These are phyloP conservation scores for Juglanconis oblonga DNA, from an alignment of 2,329 filamentous ascomycete species.

Conservation along the genomic window DNA sequence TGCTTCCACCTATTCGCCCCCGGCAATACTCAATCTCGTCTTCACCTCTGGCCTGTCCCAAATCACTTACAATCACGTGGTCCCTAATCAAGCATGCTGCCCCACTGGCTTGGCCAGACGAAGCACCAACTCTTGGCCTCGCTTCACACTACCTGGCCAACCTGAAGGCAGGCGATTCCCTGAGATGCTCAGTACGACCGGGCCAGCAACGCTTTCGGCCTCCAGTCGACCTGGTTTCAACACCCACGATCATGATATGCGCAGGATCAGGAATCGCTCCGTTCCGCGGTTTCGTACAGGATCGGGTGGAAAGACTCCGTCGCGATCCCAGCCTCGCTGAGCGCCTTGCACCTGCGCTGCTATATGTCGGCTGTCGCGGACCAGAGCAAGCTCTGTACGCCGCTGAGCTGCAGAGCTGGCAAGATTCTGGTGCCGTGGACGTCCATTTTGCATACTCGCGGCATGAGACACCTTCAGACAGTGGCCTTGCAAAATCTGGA, in stretches of 20 bases:
- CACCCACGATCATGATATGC: constrained; percentile 48
- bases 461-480: not conserved
- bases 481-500: not conserved
- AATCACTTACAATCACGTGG: constrained; percentile 42
- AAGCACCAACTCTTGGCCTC: not conserved
- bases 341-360: constrained; percentile 32
- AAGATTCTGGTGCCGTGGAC: constrained; percentile 18
- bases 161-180: constrained; percentile 14
- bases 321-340: constrained; percentile 22
- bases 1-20: constrained; percentile 56
- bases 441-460: constrained; percentile 14
- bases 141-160: constrained; percentile 36
- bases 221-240: constrained; percentile 31
- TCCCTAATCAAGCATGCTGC: not conserved
- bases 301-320: constrained; percentile 28
- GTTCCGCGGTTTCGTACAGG: constrained; percentile 31
- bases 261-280: constrained; percentile 51
- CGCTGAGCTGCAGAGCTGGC: constrained; percentile 23
- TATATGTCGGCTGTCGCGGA: constrained; percentile 40
- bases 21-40: constrained; percentile 60
- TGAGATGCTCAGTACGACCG: not conserved
- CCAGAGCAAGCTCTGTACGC: constrained; percentile 31
- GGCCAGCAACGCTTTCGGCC: constrained; percentile 38
- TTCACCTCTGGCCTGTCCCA: constrained; percentile 45
- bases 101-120: not conserved